Evolutionary conservation across 2,329 filamentous ascomycete genomes (phyloP).

Genomic region (Cladosporium sp.): DNA sequence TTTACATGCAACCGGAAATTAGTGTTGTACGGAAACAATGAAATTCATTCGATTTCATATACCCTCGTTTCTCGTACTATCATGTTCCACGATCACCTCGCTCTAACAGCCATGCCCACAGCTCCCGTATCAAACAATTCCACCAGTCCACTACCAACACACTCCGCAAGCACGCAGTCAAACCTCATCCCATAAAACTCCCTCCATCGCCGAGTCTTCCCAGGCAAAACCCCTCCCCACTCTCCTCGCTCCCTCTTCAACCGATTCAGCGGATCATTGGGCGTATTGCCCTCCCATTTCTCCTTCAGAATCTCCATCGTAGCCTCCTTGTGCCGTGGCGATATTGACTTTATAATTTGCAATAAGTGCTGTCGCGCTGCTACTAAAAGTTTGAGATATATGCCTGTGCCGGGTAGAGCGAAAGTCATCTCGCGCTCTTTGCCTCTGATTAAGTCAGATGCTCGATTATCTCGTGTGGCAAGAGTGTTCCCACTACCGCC

Average conservation of each 20-base stretch:
- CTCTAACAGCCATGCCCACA: slow-evolving; percentile 61
- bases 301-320: slow-evolving; percentile 60
- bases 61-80: too few relatives aligned
- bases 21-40: too few relatives aligned
- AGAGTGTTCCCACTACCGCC: slow-evolving; percentile 51
- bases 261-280: slow-evolving; percentile 42
- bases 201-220: slow-evolving; percentile 65
- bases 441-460: neutral
- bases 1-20: too few relatives aligned
- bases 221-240: slow-evolving; percentile 54
- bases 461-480: slow-evolving; percentile 24
- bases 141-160: slow-evolving; percentile 64
- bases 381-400: slow-evolving; percentile 62
- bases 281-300: slow-evolving; percentile 66
- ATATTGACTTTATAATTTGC: slow-evolving; percentile 53
- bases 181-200: slow-evolving; percentile 66
- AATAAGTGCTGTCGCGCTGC: slow-evolving; percentile 60
- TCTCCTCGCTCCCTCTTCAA: slow-evolving; percentile 54
- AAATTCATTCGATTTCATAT: too few relatives aligned
- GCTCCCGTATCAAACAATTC: slow-evolving; percentile 72
- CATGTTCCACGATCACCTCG: slow-evolving; percentile 12
- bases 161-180: slow-evolving; percentile 68
- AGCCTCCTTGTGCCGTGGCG: slow-evolving; percentile 56
- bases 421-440: slow-evolving; percentile 43
- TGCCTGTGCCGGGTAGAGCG: slow-evolving; percentile 63